Conservation (phyloP, 176 grass and related monocot genomes). For the Musa acuminata region DNA sequence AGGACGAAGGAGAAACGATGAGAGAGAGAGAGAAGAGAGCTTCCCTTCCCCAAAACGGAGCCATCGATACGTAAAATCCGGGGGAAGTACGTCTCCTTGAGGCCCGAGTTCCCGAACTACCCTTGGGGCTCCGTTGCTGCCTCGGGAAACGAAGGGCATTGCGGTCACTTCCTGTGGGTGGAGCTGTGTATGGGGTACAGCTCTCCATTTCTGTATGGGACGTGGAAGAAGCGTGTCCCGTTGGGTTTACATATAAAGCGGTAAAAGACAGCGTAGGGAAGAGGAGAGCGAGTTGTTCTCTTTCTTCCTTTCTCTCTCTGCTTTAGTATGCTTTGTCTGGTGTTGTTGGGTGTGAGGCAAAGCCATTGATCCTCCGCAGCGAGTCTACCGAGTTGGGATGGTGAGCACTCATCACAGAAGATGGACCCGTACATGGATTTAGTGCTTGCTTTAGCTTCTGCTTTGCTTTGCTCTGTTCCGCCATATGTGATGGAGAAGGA, state of each 20-base stretch:
- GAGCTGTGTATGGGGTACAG: neutral
- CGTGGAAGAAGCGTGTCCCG: neutral
- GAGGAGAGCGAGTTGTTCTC: neutral
- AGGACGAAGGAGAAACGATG: neutral
- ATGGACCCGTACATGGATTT: neutral
- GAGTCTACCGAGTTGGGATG: too few relatives aligned
- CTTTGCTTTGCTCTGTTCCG: neutral
- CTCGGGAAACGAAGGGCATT: neutral
- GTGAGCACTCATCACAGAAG: neutral
- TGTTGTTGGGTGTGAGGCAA: neutral
- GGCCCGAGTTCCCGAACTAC: neutral
- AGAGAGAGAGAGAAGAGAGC: neutral
- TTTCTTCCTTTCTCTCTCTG: neutral
- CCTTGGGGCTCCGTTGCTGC: neutral
- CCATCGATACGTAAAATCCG: conserved; percentile 13
- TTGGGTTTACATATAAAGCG: neutral
- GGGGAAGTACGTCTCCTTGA: conserved; percentile 12
- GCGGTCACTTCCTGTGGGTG: neutral
- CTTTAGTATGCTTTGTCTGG: neutral
- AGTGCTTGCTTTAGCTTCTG: neutral
- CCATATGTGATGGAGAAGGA: too few relatives aligned
- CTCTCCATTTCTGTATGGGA: neutral
- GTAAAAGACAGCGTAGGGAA: neutral
- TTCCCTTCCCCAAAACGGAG: too few relatives aligned
- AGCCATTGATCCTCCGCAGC: too few relatives aligned